Evolutionary conservation across 345 rosid genomes (phyloP).

Genomic region (Corchorus capsularis): DNA sequence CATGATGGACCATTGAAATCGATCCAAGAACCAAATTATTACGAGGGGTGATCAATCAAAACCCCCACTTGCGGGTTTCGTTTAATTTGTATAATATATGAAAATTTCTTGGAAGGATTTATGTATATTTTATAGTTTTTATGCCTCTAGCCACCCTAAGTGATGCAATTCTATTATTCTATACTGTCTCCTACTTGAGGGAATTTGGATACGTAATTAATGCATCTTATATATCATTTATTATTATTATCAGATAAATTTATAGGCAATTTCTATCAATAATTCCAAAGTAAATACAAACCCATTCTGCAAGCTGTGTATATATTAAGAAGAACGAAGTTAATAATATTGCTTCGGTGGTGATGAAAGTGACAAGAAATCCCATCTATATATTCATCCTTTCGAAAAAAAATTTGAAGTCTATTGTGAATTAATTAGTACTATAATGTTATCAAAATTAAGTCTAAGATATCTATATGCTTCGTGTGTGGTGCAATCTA

Average conservation of each 20-base stretch:
- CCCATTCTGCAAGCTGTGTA: neutral
- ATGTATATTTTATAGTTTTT: neutral
- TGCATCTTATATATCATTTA: neutral
- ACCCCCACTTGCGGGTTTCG: neutral
- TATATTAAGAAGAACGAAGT: neutral
- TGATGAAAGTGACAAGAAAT: neutral
- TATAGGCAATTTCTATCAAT: neutral
- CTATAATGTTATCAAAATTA: neutral
- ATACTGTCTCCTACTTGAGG: neutral
- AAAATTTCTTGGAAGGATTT: conserved; percentile 2
- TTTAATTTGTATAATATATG: neutral
- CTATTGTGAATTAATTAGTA: neutral
- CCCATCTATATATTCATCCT: neutral
- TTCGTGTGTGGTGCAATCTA: too few species aligned
- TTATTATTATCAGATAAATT: neutral
- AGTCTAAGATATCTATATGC: too few species aligned
- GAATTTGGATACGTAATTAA: neutral
- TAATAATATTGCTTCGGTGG: neutral
- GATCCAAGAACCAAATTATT: neutral
- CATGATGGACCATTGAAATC: neutral
- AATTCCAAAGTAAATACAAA: neutral
- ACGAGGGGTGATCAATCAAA: neutral
- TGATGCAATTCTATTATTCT: neutral
- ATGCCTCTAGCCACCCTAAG: neutral
- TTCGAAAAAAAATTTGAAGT: neutral